A percentile compares a stretch with the other conserved stretches of the same genome.
Evolutionary conservation across 1,284 basidiomycete genomes (phyloP).

Genomic region (Leccinum ponderosum): DNA sequence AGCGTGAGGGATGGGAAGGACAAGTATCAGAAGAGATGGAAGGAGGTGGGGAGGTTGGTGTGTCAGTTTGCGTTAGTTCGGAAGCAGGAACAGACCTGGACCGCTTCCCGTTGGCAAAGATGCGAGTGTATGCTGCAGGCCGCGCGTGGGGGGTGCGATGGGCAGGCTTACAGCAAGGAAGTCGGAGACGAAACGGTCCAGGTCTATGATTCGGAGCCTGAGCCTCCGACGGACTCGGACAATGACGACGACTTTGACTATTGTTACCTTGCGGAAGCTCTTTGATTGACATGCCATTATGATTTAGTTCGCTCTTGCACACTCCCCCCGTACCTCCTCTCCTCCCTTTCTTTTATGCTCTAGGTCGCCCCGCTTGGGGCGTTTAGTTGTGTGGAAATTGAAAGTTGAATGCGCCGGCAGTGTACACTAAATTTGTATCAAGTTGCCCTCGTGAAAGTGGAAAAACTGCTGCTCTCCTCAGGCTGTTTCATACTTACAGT

Average conservation of each 20-base stretch:
- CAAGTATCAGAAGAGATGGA: constrained; percentile 26
- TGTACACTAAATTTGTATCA: constrained; percentile 3
- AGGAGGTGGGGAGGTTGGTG: constrained; percentile 24
- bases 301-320: not conserved
- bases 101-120: not conserved
- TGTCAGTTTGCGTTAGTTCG: constrained; percentile 25
- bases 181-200: constrained; percentile 11
- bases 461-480: not conserved
- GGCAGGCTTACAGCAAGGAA: not conserved
- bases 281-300: constrained; percentile 1
- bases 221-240: constrained; percentile 19
- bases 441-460: too few relatives aligned
- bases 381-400: not conserved
- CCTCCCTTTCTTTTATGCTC: not conserved
- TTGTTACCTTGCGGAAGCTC: constrained; percentile 16
- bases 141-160: not conserved
- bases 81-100: constrained; percentile 24
- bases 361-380: not conserved
- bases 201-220: constrained; percentile 29
- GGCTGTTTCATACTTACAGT: not conserved
- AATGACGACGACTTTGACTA: constrained; percentile 32
- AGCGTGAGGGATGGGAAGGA: constrained; percentile 21
- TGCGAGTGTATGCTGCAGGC: not conserved
- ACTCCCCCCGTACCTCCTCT: not conserved
- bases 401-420: not conserved